Evolutionary conservation across 2,329 filamentous ascomycete species (phyloP), one percentile per base, ranked within the genome.

Genomic region (Aspergillus persii): DNA sequence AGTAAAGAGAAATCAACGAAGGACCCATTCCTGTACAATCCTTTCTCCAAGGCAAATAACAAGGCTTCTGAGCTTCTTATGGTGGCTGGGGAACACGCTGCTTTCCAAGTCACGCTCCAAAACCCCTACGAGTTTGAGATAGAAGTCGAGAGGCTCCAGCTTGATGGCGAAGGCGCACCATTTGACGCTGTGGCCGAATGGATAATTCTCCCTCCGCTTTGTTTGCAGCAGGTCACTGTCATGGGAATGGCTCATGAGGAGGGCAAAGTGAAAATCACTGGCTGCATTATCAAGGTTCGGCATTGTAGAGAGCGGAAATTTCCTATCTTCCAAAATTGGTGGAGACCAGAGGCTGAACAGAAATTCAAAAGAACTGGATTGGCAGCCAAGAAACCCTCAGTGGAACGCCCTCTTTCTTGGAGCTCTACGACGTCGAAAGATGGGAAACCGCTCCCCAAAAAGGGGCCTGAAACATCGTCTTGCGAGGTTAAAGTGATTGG

Each of bases 121-220:
- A 99, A 99, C 67, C 92, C 93, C 0, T 97, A 92, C 67, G 94
- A 98, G 61, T 89, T 98, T 64, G 92, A 97, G 62, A 79, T 99
- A 4, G 91, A 96, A 56, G 87, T 99, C 36, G 92, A 98, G 71
- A 89, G 86, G 55, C 83, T 99, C 49, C 83, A 82, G 29, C 79
- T 99, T 6, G 87, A 92, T 61, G 85, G 87, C 8, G 86, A 90
- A 60, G 92, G 91, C 0, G 84, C 87, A 27, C 82, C 86, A 1
- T 91, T 97, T 58, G 84, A 88, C 56, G 87, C 89, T 0, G 77
- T 84, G 6, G 78, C 83, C 12, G 86, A 89, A 63, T 84, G 83
- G 53, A 86, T 89, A 4, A 71, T 89, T 7, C 83, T 99, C 53
- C 91, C 91, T 0, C 90, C 94, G 0, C 91, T 96, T 66, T 85